Evolutionary conservation across 2,329 filamentous ascomycete species (phyloP).

Genomic region (Sporothrix globosa): DNA sequence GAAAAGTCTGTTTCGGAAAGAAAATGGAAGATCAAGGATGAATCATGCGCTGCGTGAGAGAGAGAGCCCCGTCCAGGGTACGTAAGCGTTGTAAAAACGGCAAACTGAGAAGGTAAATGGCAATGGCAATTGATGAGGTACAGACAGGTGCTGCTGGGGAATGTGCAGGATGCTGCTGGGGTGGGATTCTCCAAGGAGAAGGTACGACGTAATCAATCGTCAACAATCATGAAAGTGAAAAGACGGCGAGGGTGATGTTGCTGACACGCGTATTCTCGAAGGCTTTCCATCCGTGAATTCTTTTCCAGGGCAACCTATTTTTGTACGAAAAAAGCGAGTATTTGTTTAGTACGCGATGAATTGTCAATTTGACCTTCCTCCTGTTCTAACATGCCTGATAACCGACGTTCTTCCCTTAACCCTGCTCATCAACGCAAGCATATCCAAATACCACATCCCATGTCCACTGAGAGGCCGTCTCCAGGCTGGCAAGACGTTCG

Average conservation of each 20-base stretch:
- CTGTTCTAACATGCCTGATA: too few relatives aligned
- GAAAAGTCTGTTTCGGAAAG: background rate
- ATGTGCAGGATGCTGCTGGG: background rate
- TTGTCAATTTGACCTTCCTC: too few relatives aligned
- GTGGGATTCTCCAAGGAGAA: conserved; percentile 5
- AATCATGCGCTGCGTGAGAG: background rate
- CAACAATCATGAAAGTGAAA: background rate
- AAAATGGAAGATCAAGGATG: background rate
- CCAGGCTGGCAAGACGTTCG: too few relatives aligned
- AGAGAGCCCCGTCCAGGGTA: background rate
- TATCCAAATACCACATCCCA: too few relatives aligned
- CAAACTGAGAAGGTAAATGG: background rate
- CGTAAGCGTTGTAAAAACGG: background rate
- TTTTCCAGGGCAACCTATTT: too few relatives aligned
- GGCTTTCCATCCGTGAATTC: too few relatives aligned
- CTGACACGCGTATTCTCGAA: too few relatives aligned
- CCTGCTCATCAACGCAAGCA: too few relatives aligned
- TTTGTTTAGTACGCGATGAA: too few relatives aligned
- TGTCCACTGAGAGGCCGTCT: too few relatives aligned
- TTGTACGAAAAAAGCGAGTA: too few relatives aligned
- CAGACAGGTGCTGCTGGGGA: conserved; percentile 12
- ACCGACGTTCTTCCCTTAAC: too few relatives aligned
- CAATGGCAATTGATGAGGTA: conserved; percentile 9
- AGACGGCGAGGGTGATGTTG: background rate
- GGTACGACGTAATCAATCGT: background rate